Conservation (phyloP, 2,329 filamentous ascomycete species). For the Phaeosphaeriaceae sp. region DNA sequence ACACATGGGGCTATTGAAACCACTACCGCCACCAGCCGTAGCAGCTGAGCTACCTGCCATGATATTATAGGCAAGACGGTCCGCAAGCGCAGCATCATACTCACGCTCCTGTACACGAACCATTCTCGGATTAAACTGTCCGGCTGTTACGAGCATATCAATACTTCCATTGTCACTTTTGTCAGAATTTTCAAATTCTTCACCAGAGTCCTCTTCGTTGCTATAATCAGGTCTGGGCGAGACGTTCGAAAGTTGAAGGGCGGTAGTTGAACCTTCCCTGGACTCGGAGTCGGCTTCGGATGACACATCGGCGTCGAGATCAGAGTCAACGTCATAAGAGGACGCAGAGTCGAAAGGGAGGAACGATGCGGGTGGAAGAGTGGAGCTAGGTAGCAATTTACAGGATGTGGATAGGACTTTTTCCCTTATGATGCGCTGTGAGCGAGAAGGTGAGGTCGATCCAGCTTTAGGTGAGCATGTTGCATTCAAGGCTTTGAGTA, state of each 20-base stretch:
- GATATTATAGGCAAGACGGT: conserved; percentile 57
- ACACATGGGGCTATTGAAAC: conserved; percentile 50
- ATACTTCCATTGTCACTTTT: conserved; percentile 48
- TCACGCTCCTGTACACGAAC: conserved; percentile 53
- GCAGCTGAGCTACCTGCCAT: conserved; percentile 57
- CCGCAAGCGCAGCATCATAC: conserved; percentile 55
- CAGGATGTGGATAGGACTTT: conserved; percentile 71
- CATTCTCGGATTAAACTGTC: conserved; percentile 51
- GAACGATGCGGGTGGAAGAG: conserved; percentile 54
- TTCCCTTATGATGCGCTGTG: conserved; percentile 61
- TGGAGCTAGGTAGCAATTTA: conserved; percentile 62
- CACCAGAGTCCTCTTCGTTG: conserved; percentile 15
- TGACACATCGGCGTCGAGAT: conserved; percentile 39
- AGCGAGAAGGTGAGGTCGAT: conserved; percentile 8
- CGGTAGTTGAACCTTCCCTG: conserved; percentile 25
- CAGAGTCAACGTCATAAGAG: conserved; percentile 35
- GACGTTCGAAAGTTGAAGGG: conserved; percentile 39
- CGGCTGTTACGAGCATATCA: conserved; percentile 55
- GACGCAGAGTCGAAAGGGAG: conserved; percentile 48
- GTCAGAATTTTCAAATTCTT: conserved; percentile 37
- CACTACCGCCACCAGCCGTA: conserved; percentile 57
- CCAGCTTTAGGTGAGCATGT: conserved; percentile 9
- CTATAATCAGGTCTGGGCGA: conserved; percentile 9
- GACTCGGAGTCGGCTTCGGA: conserved; percentile 31
- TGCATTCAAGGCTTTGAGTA: conserved; percentile 43